Evolutionary conservation across 192 early-diverging fungal genomes (phyloP).

Genomic region (Jimgerdemannia flammicorona): DNA sequence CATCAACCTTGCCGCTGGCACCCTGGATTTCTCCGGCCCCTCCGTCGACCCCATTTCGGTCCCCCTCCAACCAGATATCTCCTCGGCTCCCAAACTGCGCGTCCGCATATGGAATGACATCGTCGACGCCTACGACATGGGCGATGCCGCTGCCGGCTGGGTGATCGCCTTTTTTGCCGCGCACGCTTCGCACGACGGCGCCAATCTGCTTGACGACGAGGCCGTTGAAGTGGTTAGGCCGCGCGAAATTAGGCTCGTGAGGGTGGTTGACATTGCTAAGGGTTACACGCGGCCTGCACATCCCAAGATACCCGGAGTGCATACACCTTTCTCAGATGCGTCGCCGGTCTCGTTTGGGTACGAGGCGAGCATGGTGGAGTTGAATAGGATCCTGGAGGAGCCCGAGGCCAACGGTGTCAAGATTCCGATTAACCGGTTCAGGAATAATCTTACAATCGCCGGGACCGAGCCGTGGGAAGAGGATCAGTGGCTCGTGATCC

Average conservation of each 20-base stretch:
- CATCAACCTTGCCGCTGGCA: conserved; percentile 4
- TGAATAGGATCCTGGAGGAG: conserved; percentile 15
- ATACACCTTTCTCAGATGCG: conserved; percentile 24
- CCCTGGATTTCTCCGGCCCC: conserved; percentile 11
- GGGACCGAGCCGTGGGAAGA: conserved; percentile 30
- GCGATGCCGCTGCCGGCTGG: conserved; percentile 59
- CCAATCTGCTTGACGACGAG: background rate
- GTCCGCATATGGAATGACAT: conserved; percentile 36
- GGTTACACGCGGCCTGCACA: conserved; percentile 22
- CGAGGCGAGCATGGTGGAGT: conserved; percentile 8
- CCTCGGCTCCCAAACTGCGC: conserved; percentile 5
- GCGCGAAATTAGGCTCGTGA: conserved; percentile 15
- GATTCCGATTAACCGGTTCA: conserved; percentile 23
- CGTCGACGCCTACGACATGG: conserved; percentile 56
- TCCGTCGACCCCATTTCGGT: conserved; percentile 5
- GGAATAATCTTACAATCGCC: conserved; percentile 25
- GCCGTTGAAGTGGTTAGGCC: background rate
- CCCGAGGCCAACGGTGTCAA: conserved; percentile 9
- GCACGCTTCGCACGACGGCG: conserved; percentile 11
- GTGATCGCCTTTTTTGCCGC: conserved; percentile 30
- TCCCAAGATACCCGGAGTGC: conserved; percentile 21
- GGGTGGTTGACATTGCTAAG: conserved; percentile 10
- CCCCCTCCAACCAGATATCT: conserved; percentile 19
- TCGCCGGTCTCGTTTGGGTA: conserved; percentile 31
- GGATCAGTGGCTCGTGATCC: conserved; percentile 29